Evolutionary conservation across 768 basidiomycete genomes (phyloP), one percentile per base, ranked within the genome.

Genomic region (Panellus pusillus): DNA sequence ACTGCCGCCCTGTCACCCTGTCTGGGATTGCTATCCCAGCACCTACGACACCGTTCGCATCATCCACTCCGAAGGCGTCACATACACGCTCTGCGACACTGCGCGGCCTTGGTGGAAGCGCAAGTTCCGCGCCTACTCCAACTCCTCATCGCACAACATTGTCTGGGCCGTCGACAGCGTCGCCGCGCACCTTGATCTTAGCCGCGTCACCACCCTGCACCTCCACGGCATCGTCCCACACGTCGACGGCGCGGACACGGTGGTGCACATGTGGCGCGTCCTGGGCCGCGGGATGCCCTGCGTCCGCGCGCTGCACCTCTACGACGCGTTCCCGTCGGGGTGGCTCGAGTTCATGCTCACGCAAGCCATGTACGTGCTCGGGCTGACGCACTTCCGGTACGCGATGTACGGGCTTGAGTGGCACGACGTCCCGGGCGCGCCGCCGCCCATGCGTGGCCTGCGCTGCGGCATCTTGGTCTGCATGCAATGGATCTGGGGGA

Each of bases 31-130:
- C 20, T 36, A 45, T 24, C 41, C 41, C 0, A 28, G 37, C 41
- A 39, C 27, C 3, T 55, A 60, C 54, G 54, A 60, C 47, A 60
- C 58, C 28, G 54, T 55, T 6, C 50, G 50, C 45, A 52, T 60
- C 50, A 29, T 41, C 18, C 54, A 60, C 40, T n/a, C n/a, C 2
- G 29, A 52, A 19, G 50, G 49, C 3, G 24, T 48, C 31, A 29
- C 31, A 9, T 48, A 51, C 45, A 3, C 13, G 5, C 46, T 60
- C 14, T 31, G 24, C n/a, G 50, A 60, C 38, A 52, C 58, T 8
- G 15, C 28, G 41, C 49, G 49, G 18, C 58, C 50, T 1, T 36
- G 29, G 31, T 55, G 50, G 53, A 44, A 15, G 2, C 53, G 58
- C 40, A 27, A 32, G 11, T 41, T 59, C 18, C 40, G 40, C 2